A percentile compares a stretch with the other conserved stretches of the same genome.
Conservation (phyloP, 176 grass and related monocot species). For the Carex kokanica region DNA sequence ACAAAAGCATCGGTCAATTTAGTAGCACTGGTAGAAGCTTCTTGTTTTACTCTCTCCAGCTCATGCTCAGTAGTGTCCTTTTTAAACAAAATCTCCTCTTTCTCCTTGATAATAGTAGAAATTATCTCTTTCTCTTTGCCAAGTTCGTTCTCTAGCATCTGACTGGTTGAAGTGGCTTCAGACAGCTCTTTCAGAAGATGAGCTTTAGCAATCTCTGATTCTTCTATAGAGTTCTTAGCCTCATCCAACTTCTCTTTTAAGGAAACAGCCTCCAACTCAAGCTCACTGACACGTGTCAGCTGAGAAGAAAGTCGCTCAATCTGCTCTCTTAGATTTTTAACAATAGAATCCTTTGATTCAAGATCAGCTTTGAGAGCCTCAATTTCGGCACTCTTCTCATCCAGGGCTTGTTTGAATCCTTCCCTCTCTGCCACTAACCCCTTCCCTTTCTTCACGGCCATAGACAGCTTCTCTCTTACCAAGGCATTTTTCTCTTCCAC, state of each 20-base stretch:
- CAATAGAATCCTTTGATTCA: constrained; percentile 46
- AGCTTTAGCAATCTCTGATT: constrained; percentile 58
- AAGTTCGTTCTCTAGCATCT: constrained; percentile 58
- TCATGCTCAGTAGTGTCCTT: constrained; percentile 54
- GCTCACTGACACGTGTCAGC: constrained; percentile 38
- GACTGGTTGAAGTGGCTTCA: constrained; percentile 46
- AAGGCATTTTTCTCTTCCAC: constrained; percentile 82
- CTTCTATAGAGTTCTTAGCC: constrained; percentile 43
- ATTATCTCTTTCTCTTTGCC: constrained; percentile 49
- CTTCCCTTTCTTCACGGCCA: constrained; percentile 99
- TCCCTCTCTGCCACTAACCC: constrained; percentile 92
- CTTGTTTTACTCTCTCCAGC: constrained; percentile 73
- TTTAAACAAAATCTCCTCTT: constrained; percentile 44
- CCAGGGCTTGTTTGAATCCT: constrained; percentile 59
- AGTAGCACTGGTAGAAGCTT: constrained; percentile 43
- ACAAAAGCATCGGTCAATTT: constrained; percentile 67
- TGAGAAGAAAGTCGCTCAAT: constrained; percentile 50
- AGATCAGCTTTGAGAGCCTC: constrained; percentile 52
- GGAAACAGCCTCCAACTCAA: constrained; percentile 46
- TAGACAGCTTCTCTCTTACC: constrained; percentile 90
- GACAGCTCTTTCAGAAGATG: constrained; percentile 51
- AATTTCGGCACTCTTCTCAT: constrained; percentile 52
- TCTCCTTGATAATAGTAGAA: constrained; percentile 73
- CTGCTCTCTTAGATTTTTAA: constrained; percentile 51
- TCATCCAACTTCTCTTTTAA: constrained; percentile 60